A percentile compares a stretch with the other conserved stretches of the same genome.
Evolutionary conservation across 2,329 filamentous ascomycete species (phyloP).

Genomic region (Trichoderma polysporum): DNA sequence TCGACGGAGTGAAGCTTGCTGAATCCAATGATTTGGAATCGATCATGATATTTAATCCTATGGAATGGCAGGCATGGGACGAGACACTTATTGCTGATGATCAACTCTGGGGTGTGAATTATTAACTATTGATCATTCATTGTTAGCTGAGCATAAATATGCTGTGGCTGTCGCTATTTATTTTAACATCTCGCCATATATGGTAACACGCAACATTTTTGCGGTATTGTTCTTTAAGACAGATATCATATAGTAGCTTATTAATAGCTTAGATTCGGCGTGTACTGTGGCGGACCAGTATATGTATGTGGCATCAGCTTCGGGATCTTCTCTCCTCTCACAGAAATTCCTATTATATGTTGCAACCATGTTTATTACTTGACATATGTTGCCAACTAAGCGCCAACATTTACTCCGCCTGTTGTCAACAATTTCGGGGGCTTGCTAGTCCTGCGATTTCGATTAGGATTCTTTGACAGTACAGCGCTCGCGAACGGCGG

Average conservation of each 20-base stretch:
- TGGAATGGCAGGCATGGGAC: neutral
- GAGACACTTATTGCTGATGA: neutral
- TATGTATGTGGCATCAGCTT: neutral
- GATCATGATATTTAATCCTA: neutral
- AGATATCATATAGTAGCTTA: no score
- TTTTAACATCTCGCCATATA: no score
- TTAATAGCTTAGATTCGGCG: no score
- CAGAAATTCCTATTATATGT: neutral
- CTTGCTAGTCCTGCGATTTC: constrained; percentile 47
- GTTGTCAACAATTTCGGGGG: neutral
- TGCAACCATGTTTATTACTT: neutral
- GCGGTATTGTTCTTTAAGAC: no score
- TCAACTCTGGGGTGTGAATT: neutral
- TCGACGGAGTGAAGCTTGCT: neutral
- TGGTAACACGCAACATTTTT: no score
- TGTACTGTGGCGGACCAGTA: neutral
- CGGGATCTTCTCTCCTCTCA: neutral
- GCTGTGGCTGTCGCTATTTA: no score
- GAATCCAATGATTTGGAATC: neutral
- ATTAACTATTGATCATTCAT: no score
- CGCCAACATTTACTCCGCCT: neutral
- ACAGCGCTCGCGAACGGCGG: constrained; percentile 61
- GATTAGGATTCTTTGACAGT: constrained; percentile 64
- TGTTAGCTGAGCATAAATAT: no score
- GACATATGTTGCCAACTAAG: neutral